A percentile compares a stretch with the other conserved stretches of the same genome.
phyloP scores from a whole-genome alignment of 2,329 filamentous ascomycete species.

The Decorospora gaudefroyi region DNA sequence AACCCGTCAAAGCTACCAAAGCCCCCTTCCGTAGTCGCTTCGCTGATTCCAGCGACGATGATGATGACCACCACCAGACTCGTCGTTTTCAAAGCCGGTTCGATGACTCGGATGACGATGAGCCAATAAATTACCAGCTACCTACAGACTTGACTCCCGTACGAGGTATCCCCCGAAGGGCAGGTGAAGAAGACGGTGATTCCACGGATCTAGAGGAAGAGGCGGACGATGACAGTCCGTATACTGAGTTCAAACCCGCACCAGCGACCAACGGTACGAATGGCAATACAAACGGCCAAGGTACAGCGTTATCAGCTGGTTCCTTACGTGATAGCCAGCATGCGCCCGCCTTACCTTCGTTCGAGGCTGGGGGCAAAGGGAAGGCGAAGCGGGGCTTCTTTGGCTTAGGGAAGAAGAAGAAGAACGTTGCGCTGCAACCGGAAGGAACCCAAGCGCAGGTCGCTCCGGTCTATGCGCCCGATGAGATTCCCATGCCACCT shows the following conservation, averaged over 20 bases:
- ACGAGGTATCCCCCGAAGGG: conserved; percentile 62
- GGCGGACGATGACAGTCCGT: conserved; percentile 31
- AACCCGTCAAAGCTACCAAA: conserved; percentile 20
- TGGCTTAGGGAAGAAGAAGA: conserved; percentile 66
- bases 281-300: conserved; percentile 28
- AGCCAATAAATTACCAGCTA: conserved; percentile 55
- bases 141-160: conserved; percentile 57
- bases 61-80: conserved; percentile 42
- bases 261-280: conserved; percentile 22
- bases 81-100: conserved; percentile 54
- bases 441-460: conserved; percentile 41
- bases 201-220: conserved; percentile 57
- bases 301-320: conserved; percentile 42
- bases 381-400: conserved; percentile 52
- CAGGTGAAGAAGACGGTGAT: conserved; percentile 61
- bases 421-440: conserved; percentile 38
- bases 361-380: conserved; percentile 38
- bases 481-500: conserved; percentile 40
- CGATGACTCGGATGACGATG: conserved; percentile 59
- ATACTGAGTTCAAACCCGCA: conserved; percentile 21
- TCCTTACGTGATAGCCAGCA: conserved; percentile 49
- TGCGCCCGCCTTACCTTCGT: conserved; percentile 37
- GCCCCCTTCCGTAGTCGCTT: conserved; percentile 58
- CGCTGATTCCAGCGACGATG: conserved; percentile 70
- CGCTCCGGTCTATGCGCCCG: conserved; percentile 19